phyloP scores from a whole-genome alignment of 176 grass and related monocot genomes.

The Carex parvula region DNA sequence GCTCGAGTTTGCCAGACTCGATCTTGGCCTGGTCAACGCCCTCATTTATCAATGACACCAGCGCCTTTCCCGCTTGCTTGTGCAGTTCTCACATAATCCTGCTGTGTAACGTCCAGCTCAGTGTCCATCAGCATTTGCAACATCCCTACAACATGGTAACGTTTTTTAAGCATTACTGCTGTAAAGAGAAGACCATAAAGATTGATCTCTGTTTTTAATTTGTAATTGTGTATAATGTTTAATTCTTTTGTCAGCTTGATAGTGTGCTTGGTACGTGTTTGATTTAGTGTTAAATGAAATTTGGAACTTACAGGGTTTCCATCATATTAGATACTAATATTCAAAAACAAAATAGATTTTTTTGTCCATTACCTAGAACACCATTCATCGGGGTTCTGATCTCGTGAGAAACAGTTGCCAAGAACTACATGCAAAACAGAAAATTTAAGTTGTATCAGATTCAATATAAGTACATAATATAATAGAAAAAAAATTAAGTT shows the following conservation, averaged over 20 bases:
- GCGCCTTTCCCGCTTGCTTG: conserved; percentile 91
- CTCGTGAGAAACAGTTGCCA: conserved; percentile 99
- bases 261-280: background rate
- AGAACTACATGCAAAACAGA: conserved; percentile 56
- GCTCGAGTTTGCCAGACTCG: conserved; percentile 95
- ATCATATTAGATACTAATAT: background rate
- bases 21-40: conserved; percentile 99
- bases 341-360: background rate
- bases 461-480: background rate
- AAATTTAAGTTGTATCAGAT: background rate
- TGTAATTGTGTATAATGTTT: background rate
- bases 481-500: background rate
- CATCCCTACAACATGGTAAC: conserved; percentile 56
- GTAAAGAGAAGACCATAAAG: background rate
- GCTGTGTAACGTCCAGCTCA: conserved; percentile 80
- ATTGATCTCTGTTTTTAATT: background rate
- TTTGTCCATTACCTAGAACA: conserved; percentile 63
- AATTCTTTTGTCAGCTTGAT: background rate
- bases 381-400: conserved; percentile 99
- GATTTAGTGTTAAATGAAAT: conserved; percentile 10
- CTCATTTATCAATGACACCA: conserved; percentile 94
- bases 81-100: conserved; percentile 97
- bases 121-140: conserved; percentile 99
- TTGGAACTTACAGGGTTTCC: background rate
- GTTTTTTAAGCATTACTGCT: background rate